These are phyloP conservation scores for Aspergillus melleus DNA, from an alignment of 2,329 filamentous ascomycete genomes.

Conservation along the genomic window DNA sequence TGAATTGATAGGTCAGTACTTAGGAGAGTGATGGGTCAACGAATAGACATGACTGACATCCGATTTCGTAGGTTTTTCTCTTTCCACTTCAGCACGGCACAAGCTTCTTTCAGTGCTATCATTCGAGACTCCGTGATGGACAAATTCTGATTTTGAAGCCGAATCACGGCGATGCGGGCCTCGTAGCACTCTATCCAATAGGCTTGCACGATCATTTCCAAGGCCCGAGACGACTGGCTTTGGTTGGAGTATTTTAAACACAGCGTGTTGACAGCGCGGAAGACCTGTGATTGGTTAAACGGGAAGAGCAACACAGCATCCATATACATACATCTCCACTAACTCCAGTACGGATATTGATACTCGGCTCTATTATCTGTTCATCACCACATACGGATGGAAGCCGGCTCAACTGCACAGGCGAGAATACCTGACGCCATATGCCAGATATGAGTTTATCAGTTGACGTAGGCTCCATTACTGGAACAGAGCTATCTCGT, in stretches of 20 bases:
- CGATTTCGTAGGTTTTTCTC: constrained; percentile 59
- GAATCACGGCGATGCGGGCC: constrained; percentile 48
- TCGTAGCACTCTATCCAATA: constrained; percentile 59
- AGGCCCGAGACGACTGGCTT: constrained; percentile 55
- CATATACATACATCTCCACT: constrained; percentile 17
- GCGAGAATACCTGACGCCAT: constrained; percentile 49
- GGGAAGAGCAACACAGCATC: neutral
- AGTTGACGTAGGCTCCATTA: constrained; percentile 48
- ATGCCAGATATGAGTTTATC: constrained; percentile 53
- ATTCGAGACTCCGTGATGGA: constrained; percentile 53
- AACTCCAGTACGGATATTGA: constrained; percentile 19
- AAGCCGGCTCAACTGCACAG: constrained; percentile 17
- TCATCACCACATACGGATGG: constrained; percentile 14
- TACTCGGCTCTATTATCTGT: constrained; percentile 12
- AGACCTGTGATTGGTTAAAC: constrained; percentile 14
- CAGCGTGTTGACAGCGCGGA: constrained; percentile 22
- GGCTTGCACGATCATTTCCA: constrained; percentile 61
- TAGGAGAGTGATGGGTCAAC: neutral
- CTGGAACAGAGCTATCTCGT: constrained; percentile 36
- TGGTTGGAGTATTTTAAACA: constrained; percentile 37
- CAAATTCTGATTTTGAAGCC: constrained; percentile 39
- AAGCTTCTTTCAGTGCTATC: constrained; percentile 54
- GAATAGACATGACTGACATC: constrained; percentile 18
- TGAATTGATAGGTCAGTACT: constrained; percentile 3
- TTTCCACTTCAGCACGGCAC: constrained; percentile 55